A percentile compares a stretch with the other conserved stretches of the same genome.
phyloP scores from a whole-genome alignment of 2,329 filamentous ascomycete genomes.

The Xylaria sp. region DNA sequence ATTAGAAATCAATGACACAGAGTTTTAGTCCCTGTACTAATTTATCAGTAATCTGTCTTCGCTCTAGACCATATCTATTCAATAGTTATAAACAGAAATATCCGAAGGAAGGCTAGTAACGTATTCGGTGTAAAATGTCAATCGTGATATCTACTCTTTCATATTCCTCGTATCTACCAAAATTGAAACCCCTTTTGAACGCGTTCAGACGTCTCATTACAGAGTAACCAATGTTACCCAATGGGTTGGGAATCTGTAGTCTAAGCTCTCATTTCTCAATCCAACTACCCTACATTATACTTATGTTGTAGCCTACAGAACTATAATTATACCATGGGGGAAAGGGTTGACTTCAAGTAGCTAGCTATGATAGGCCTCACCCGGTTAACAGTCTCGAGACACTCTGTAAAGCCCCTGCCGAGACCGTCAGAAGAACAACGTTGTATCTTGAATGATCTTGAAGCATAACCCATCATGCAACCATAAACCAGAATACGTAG shows the following conservation, averaged over 20 bases:
- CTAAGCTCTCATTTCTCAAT: too few relatives aligned
- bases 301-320: too few relatives aligned
- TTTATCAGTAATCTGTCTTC: background rate
- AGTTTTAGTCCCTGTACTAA: background rate
- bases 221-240: too few relatives aligned
- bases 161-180: too few relatives aligned
- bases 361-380: background rate
- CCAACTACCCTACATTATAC: background rate
- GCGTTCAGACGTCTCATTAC: too few relatives aligned
- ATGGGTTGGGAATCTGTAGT: too few relatives aligned
- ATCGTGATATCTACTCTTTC: too few relatives aligned
- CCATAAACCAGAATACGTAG: background rate
- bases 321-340: too few relatives aligned
- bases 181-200: too few relatives aligned
- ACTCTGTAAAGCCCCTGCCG: background rate
- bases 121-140: background rate
- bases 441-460: background rate
- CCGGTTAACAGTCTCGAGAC: too few relatives aligned
- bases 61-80: background rate
- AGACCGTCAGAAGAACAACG: background rate
- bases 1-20: background rate
- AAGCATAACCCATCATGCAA: background rate
- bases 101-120: too few relatives aligned
- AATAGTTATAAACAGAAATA: too few relatives aligned
- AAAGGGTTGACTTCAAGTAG: background rate